Percentiles rank a stretch among this genome's conserved stretches.
Conservation (phyloP, 495 filamentous ascomycete species). For the Tetracladium setigerum region DNA sequence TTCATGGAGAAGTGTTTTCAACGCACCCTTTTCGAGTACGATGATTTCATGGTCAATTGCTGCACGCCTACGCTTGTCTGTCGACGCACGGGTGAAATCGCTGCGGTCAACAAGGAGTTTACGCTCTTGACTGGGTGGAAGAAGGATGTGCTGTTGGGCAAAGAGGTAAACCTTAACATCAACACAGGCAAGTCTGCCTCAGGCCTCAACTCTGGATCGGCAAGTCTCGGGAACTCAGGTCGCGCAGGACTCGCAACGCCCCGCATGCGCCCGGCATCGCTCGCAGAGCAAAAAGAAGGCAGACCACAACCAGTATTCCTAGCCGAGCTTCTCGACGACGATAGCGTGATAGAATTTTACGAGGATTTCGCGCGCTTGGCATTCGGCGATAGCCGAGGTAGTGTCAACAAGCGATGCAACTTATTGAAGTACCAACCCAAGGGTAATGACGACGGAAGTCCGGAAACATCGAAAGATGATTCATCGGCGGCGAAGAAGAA, state of each 20-base stretch:
- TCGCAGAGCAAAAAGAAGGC: conserved; percentile 24
- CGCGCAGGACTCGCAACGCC: conserved; percentile 38
- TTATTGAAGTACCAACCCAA: conserved; percentile 85
- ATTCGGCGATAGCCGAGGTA: conserved; percentile 80
- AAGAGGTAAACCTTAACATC: conserved; percentile 80
- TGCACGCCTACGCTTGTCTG: conserved; percentile 89
- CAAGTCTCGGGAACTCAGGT: conserved; percentile 24
- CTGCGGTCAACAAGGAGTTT: conserved; percentile 90
- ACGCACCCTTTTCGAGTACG: conserved; percentile 82
- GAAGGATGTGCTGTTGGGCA: conserved; percentile 82
- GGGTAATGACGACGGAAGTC: conserved; percentile 29
- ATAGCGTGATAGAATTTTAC: conserved; percentile 89
- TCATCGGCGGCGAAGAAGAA: conserved; percentile 15
- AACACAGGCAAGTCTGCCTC: conserved; percentile 51
- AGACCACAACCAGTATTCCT: conserved; percentile 72
- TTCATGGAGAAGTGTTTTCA: conserved; percentile 98
- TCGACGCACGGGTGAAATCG: conserved; percentile 86
- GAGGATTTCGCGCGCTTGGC: conserved; percentile 90
- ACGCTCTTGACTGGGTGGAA: conserved; percentile 90
- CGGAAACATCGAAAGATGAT: conserved; percentile 28
- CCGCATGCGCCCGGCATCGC: conserved; percentile 31
- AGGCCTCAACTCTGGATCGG: conserved; percentile 25
- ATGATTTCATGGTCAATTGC: conserved; percentile 80
- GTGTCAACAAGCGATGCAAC: conserved; percentile 74
- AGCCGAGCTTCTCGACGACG: conserved; percentile 87